Evolutionary conservation across 1,284 basidiomycete species (phyloP).

Genomic region (Marasmius oreades): DNA sequence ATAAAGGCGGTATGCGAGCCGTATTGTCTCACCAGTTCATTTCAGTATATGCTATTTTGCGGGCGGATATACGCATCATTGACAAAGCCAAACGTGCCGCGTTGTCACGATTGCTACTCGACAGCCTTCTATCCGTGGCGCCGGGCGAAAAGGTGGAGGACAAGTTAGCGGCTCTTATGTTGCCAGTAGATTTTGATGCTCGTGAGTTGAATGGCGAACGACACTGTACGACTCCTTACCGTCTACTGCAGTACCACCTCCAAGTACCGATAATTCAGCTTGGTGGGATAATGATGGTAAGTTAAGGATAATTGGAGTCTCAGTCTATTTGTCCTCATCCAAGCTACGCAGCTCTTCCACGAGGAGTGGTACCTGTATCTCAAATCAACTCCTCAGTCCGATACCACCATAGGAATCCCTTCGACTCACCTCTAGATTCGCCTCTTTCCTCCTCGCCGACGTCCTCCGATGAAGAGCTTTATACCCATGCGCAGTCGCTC

Average conservation of each 20-base stretch:
- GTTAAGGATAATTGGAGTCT: constrained; percentile 16
- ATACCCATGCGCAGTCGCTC: constrained; percentile 61
- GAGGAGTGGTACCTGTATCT: constrained; percentile 56
- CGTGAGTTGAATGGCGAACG: constrained; percentile 23
- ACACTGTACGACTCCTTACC: constrained; percentile 1
- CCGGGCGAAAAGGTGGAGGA: constrained; percentile 70
- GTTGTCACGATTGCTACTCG: constrained; percentile 67
- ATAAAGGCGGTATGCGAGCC: background rate
- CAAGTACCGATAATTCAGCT: constrained; percentile 66
- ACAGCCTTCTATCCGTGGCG: constrained; percentile 53
- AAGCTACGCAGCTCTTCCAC: constrained; percentile 48
- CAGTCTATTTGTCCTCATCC: background rate
- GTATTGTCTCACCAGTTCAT: background rate
- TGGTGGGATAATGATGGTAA: constrained; percentile 78
- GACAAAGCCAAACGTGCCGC: constrained; percentile 73
- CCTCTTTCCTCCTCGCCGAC: constrained; percentile 69
- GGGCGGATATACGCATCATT: constrained; percentile 73
- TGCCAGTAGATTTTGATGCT: constrained; percentile 32
- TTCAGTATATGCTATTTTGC: constrained; percentile 82
- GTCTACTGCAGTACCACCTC: constrained; percentile 60
- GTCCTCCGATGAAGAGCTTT: constrained; percentile 80
- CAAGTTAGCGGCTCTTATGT: constrained; percentile 53
- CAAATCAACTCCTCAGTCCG: constrained; percentile 34
- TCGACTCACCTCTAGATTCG: constrained; percentile 62
- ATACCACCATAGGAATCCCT: constrained; percentile 53